Conservation (phyloP, 2,329 filamentous ascomycete genomes). For the Colletotrichum abscissum region DNA sequence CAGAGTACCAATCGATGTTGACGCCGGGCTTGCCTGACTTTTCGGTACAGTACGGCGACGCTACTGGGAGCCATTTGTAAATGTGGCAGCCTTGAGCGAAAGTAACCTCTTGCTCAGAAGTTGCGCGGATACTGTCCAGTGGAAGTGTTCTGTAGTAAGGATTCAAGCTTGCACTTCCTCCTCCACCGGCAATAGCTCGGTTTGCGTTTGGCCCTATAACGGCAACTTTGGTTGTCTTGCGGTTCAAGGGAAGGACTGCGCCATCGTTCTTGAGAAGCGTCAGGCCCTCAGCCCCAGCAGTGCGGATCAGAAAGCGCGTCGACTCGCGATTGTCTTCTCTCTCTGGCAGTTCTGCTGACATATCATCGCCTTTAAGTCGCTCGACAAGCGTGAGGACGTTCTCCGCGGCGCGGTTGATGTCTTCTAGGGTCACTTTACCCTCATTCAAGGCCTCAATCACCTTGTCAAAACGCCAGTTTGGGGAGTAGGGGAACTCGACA, state of each 20-base stretch:
- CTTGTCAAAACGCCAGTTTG: slow-evolving; percentile 67
- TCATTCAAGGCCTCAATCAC: slow-evolving; percentile 63
- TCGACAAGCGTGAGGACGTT: slow-evolving; percentile 71
- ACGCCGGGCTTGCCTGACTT: slow-evolving; percentile 69
- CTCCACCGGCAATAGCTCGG: slow-evolving; percentile 74
- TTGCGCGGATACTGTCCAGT: slow-evolving; percentile 69
- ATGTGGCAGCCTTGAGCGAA: slow-evolving; percentile 73
- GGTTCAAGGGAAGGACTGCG: slow-evolving; percentile 67
- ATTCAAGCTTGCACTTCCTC: slow-evolving; percentile 75
- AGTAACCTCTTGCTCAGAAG: slow-evolving; percentile 64
- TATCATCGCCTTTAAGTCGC: slow-evolving; percentile 69
- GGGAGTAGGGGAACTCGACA: slow-evolving; percentile 68
- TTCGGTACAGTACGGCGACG: slow-evolving; percentile 68
- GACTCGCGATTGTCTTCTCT: slow-evolving; percentile 66
- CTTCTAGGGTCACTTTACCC: slow-evolving; percentile 57
- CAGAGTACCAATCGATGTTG: slow-evolving; percentile 72
- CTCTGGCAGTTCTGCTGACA: slow-evolving; percentile 67
- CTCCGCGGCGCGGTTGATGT: slow-evolving; percentile 68
- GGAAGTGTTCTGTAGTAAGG: slow-evolving; percentile 76
- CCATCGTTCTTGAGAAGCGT: slow-evolving; percentile 74
- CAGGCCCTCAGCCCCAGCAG: slow-evolving; percentile 70
- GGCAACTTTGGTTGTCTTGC: slow-evolving; percentile 67
- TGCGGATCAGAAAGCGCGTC: slow-evolving; percentile 69
- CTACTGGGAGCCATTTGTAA: slow-evolving; percentile 73
- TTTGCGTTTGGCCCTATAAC: slow-evolving; percentile 77